phyloP scores from a whole-genome alignment of 2,329 filamentous ascomycete species.

The Aspergillus pseudotamarii region DNA sequence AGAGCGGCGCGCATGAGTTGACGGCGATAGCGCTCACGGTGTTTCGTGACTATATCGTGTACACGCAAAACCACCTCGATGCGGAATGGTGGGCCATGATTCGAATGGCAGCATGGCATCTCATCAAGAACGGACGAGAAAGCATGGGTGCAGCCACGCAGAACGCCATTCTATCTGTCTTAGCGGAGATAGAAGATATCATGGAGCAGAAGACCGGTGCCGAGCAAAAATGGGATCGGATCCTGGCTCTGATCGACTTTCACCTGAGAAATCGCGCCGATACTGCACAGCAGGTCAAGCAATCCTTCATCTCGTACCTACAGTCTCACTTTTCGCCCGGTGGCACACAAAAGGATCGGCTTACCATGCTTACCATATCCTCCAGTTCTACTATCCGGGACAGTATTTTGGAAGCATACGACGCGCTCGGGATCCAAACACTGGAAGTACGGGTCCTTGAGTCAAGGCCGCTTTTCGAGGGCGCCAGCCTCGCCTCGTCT shows the following conservation, averaged over 20 bases:
- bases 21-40: constrained; percentile 56
- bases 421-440: constrained; percentile 31
- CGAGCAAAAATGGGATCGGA: constrained; percentile 21
- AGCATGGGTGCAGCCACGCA: constrained; percentile 67
- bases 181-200: constrained; percentile 32
- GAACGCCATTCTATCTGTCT: constrained; percentile 29
- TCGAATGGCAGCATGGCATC: constrained; percentile 63
- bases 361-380: constrained; percentile 63
- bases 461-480: constrained; percentile 68
- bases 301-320: constrained; percentile 31
- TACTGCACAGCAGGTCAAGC: constrained; percentile 26
- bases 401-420: constrained; percentile 50
- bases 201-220: constrained; percentile 9
- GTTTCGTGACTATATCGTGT: constrained; percentile 50
- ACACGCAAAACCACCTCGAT: constrained; percentile 23
- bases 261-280: constrained; percentile 27
- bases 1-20: constrained; percentile 62
- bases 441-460: constrained; percentile 66
- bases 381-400: constrained; percentile 63
- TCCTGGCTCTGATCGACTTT: constrained; percentile 29
- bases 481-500: constrained; percentile 57
- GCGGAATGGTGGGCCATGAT: constrained; percentile 58
- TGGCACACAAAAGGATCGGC: constrained; percentile 12
- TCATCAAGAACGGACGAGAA: constrained; percentile 67
- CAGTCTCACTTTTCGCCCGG: constrained; percentile 16